A percentile compares a stretch with the other conserved stretches of the same genome.
Conservation (phyloP, 129 eudicot species). For the Flaveria bidentis region DNA sequence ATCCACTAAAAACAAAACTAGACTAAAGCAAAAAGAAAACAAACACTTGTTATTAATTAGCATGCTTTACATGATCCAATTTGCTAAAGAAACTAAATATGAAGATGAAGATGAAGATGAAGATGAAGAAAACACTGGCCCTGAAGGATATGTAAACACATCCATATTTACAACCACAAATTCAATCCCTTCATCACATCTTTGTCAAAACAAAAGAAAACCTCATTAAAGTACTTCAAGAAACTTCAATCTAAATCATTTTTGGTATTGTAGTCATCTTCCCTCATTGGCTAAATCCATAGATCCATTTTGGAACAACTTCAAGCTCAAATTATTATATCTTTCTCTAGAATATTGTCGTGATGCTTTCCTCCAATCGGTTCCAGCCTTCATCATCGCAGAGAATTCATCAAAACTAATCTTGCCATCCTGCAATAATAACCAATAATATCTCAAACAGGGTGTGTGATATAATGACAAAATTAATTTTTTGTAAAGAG, state of each 20-base stretch:
- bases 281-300: slow-evolving; percentile 37
- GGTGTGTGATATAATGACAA: background rate
- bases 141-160: slow-evolving; percentile 35
- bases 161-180: slow-evolving; percentile 42
- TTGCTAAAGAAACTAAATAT: slow-evolving; percentile 27
- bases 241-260: slow-evolving; percentile 16
- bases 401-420: slow-evolving; percentile 90
- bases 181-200: slow-evolving; percentile 31
- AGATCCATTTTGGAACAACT: slow-evolving; percentile 77
- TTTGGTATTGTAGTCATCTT: slow-evolving; percentile 36
- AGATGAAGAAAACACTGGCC: slow-evolving; percentile 27
- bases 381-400: slow-evolving; percentile 93
- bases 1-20: background rate
- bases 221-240: slow-evolving; percentile 10
- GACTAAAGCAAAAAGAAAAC: background rate
- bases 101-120: slow-evolving; percentile 9
- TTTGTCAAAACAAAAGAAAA: slow-evolving; percentile 26
- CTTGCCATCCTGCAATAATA: slow-evolving; percentile 65
- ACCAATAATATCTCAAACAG: background rate
- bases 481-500: background rate
- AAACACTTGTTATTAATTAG: slow-evolving; percentile 30
- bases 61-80: slow-evolving; percentile 33
- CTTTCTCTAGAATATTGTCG: slow-evolving; percentile 90
- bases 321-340: slow-evolving; percentile 75
- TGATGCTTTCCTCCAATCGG: slow-evolving; percentile 98